A percentile compares a stretch with the other conserved stretches of the same genome.
Evolutionary conservation across 164 flowering plant species (phyloP).

Genomic region (Chimonanthus salicifolius): DNA sequence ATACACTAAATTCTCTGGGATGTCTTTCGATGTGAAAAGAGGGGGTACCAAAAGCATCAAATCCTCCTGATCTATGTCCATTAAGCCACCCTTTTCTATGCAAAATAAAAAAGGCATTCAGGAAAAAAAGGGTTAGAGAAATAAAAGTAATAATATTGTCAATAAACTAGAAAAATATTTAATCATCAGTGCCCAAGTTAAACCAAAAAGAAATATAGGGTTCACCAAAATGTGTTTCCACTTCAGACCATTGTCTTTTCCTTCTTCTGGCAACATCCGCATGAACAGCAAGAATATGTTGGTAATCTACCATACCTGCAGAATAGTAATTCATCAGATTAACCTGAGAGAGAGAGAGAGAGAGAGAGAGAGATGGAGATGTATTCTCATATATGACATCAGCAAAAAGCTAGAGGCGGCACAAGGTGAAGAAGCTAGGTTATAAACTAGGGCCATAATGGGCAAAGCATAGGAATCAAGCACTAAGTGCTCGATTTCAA

Average conservation of each 20-base stretch:
- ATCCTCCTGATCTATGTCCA: conserved; percentile 63
- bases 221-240: not conserved
- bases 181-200: not conserved
- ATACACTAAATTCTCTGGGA: conserved; percentile 63
- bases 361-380: no score
- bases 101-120: not conserved
- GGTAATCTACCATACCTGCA: conserved; percentile 94
- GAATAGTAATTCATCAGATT: not conserved
- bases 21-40: conserved; percentile 67
- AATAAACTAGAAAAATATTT: not conserved
- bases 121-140: not conserved
- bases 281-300: conserved; percentile 57
- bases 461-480: no score
- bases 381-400: no score
- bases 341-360: not conserved
- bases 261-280: conserved; percentile 6
- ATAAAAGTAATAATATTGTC: not conserved
- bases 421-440: no score
- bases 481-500: no score
- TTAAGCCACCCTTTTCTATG: conserved; percentile 45
- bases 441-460: no score
- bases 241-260: conserved; percentile 11
- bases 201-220: not conserved
- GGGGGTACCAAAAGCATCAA: conserved; percentile 68
- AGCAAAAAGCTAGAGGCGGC: no score